Evolutionary conservation across 345 rosid genomes (phyloP), one percentile per base, ranked within the genome.

Genomic region (Hibiscus syriacus): DNA sequence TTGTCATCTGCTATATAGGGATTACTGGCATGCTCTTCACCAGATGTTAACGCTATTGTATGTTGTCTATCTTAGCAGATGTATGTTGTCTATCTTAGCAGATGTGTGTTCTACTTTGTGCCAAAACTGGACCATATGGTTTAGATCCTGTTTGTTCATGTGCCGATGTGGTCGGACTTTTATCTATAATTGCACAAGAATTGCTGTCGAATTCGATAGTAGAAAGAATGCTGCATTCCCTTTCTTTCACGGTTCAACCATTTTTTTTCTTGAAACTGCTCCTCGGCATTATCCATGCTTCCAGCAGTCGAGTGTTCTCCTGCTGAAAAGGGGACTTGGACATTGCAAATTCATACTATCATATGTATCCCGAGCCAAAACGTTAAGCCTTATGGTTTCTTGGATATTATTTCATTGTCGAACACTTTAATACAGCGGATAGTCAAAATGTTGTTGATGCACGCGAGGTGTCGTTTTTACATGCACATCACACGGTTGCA

Each of bases 31-130:
- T 92, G 38, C 92, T 90, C 25, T 92, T 96, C 77, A 78, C 96
- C 82, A 83, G 81, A 73, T 88, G 86, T 80, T 88, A 93, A 72
- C 77, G 62, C 29, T 80, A 85, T 70, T 89, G 83, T 68, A 56
- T 86, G 64, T 74, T 92, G 46, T 90, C n/a, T n/a, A n/a, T n/a
- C n/a, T n/a, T n/a, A n/a, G n/a, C n/a, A n/a, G n/a, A n/a, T n/a
- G n/a, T n/a, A n/a, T n/a, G n/a, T n/a, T n/a, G n/a, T n/a, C 98
- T 66, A 92, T 81, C 98, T 90, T 72, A 90, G 87, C 52, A 90
- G 87, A 23, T 93, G 90, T 84, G 98, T 92, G 65, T 84, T 90
- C 13, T 41, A 7, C 39, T 60, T 36, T 60, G 11, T 62, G 29
- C 4, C 9, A 10, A 12, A 41, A 22, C 2, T 23, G 14, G 20